A percentile compares a stretch with the other conserved stretches of the same genome.
Evolutionary conservation across 129 eudicot species (phyloP).

Genomic region (Escallonia herrerae): DNA sequence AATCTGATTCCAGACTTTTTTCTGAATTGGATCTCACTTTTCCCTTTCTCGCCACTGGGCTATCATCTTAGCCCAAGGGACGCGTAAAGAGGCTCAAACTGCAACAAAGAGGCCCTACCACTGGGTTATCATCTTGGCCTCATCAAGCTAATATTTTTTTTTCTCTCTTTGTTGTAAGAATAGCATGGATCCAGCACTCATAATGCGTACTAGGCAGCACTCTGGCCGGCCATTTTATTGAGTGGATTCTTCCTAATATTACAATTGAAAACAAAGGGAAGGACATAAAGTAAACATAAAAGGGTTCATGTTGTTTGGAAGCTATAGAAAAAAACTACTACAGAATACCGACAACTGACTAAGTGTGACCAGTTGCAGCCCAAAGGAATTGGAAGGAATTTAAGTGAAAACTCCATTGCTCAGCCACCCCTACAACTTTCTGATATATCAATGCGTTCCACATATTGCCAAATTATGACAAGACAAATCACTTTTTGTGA

Average conservation of each 20-base stretch:
- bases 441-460: background rate
- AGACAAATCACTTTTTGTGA: background rate
- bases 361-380: constrained; percentile 1
- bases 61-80: too few relatives aligned
- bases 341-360: background rate
- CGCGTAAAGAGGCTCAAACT: too few relatives aligned
- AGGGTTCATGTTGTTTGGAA: background rate
- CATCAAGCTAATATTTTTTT: too few relatives aligned
- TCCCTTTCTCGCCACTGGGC: too few relatives aligned
- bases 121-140: too few relatives aligned
- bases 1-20: too few relatives aligned
- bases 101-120: too few relatives aligned
- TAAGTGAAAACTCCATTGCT: background rate
- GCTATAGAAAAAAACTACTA: background rate
- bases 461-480: background rate
- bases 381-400: background rate
- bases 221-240: constrained; percentile 5
- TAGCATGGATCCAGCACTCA: background rate
- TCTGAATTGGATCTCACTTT: too few relatives aligned
- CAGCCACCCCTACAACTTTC: background rate
- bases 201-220: constrained; percentile 3
- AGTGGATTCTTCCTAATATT: constrained; percentile 3
- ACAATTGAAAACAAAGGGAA: background rate
- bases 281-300: background rate
- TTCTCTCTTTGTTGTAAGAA: background rate